Evolutionary conservation across 2,329 filamentous ascomycete species (phyloP), one percentile per base, ranked within the genome.

Genomic region (Pyricularia pennisetigena): DNA sequence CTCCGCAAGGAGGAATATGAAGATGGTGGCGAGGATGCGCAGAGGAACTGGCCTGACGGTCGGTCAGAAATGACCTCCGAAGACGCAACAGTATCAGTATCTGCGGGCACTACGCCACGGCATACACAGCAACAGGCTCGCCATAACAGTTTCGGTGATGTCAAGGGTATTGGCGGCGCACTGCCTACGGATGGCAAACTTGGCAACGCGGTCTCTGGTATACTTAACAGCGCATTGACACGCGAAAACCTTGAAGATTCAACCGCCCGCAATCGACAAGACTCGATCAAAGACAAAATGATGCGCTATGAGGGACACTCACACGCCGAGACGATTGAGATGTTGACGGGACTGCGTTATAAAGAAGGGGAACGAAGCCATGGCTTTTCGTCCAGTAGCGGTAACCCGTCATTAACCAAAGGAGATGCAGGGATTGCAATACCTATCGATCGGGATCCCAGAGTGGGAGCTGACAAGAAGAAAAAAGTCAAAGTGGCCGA

Each of bases 351-450:
- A 4, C 80, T 97, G 69, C 86, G 91, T 67, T 97, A 97, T 76
- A 86, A 90, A 23, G 92, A 97, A 72, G 94, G 94, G 64, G 94
- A 98, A 81, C 86, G 94, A 69, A 94, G 92, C 69, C 88, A 89
- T 69, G 93, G 93, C 23, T 92, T 97, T 72, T 95, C 92, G 70
- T 97, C 93, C 0, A 94, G 94, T 26, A 90, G 92, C 73, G 87
- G 87, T 41, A 94, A 90, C 72, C 92, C 93, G 8, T 88, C 89
- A 10, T 82, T 97, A 26, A 90, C 97, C 73, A 88, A 92, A 72
- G 94, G 92, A 67, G 93, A 97, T 76, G 92, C 88, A 9, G 93
- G 93, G 66, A 94, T 97, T 70, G 90, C 91, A 8, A 95, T 96
- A 67, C 88, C 92, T 0, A 80, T 91, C 41, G 93, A 97, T 71